Evolutionary conservation across 768 basidiomycete species (phyloP), one percentile per base, ranked within the genome.

Genomic region (Suillus placidus): DNA sequence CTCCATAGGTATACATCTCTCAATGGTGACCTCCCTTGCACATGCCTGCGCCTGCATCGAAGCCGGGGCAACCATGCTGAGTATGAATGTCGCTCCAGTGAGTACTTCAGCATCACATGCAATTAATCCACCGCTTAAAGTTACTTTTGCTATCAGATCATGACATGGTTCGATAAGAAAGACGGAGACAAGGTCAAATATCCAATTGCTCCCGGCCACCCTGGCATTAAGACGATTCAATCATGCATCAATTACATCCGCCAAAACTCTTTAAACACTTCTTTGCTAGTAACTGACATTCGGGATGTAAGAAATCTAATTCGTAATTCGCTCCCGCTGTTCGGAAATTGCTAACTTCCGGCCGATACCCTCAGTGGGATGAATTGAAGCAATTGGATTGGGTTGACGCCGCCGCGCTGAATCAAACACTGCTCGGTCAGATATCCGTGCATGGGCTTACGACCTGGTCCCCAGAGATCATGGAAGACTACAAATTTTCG

Each of bases 31-130:
- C 5, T 79, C 78, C 40, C 76, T 88, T n/a, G 69, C 78, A 38
- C 88, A 90, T 65, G 86, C 84, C 6, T 78, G 78, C n/a, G 79
- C 80, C 4, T 89, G 88, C 65, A 81, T 82, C 34, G 84, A 85
- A 68, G 81, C 87, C 8, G 80, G 81, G 3, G 82, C 84, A 23
- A 76, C 77, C 6, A 73, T 80, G 56, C 75, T 89, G 37, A 84
- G 82, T 34, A 80, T 89, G 69, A 77, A 82, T 45, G 81, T 87
- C 60, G 78, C 76, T 34, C 76, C 76, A 67, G 88, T 88, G 64
- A 76, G 86, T 72, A 16, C n/a, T 23, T 18, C 30, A 18, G n/a
- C 8, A 38, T 9, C 35, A 13, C 32, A 20, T n/a, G 57, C 1
- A n/a, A 32, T 10, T 1, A 51, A 49, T 43, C 62, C 47, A 62